Base-by-base conservation (phyloP, 2,329 filamentous ascomycete genomes). In the Fusarium kyushuense region DNA sequence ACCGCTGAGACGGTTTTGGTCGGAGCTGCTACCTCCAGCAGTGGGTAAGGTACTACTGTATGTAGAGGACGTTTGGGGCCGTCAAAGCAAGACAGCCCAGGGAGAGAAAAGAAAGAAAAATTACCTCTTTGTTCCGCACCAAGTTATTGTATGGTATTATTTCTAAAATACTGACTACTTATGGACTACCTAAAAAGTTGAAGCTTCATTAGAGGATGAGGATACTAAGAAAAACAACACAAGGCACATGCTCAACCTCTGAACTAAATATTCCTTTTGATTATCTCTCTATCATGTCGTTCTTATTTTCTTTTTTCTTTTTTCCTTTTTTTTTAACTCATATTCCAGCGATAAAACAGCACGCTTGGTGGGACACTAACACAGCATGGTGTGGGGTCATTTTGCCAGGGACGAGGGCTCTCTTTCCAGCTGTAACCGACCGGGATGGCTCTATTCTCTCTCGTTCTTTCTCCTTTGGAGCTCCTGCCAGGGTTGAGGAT, bases 1-100 rank as follows among this genome's bases (percentile, higher is more conserved):
- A 58, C 65, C 48, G 52, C 61, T 63, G 65, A 53, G 61, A 66
- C 55, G 54, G 60, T 46, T 68, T 65, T 65, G 60, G 61, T 49
- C 42, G 55, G 65, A 60, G 30, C 33, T 56, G 62, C 47, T 42
- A 40, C 56, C 54, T 42, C 42, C 56, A 46, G 23, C 46, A 38
- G 23, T 19, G 32, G 45, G 40, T 45, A 27, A 27, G 27, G 7
- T 27, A 27, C 27, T 27, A 7, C 7, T 25, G 25, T 25, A 25
- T 25, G 27, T 8, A 27, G 27, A 27, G 27, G 27, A 27, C 27
- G 27, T 27, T 27, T 27, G 27, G 27, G 27, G 32, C 32, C 32
- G 9, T 35, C 16, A 17, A 8, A 27, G n/a, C 35, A 36, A 36
- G 10, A n/a, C 6, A 36, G n/a, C n/a, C n/a, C n/a, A 36, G 33